phyloP scores from a whole-genome alignment of 768 basidiomycete genomes.

The Lactifluus subvellereus region DNA sequence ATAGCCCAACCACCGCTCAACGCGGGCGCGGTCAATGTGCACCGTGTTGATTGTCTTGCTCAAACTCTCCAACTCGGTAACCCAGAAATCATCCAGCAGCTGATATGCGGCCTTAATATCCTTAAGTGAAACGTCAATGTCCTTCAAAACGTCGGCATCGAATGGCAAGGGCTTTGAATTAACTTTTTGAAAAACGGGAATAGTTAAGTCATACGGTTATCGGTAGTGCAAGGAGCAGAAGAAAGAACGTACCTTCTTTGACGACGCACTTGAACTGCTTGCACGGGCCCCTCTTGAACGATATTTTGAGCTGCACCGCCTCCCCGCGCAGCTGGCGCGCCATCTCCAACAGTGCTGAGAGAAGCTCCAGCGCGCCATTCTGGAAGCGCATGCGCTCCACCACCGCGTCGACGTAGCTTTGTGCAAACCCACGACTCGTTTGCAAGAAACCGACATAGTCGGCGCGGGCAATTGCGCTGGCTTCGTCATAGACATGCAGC shows the following conservation, averaged over 20 bases:
- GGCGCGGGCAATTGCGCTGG: background rate
- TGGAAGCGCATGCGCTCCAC: background rate
- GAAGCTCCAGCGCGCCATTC: background rate
- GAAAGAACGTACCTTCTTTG: background rate
- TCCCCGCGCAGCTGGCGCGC: background rate
- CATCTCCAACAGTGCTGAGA: background rate
- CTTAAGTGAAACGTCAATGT: background rate
- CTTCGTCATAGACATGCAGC: background rate
- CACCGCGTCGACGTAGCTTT: slow-evolving; percentile 1
- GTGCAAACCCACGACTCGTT: background rate
- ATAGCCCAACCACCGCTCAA: background rate
- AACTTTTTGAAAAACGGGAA: background rate
- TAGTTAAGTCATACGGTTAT: background rate
- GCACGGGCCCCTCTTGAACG: slow-evolving; percentile 1
- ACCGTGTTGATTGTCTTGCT: background rate
- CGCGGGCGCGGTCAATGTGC: background rate
- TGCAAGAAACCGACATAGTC: background rate
- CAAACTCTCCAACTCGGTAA: background rate
- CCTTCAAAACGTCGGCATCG: background rate
- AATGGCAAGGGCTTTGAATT: background rate
- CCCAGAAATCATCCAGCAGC: background rate
- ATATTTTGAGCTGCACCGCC: background rate
- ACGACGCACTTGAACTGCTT: background rate
- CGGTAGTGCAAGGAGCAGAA: background rate
- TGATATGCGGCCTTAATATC: background rate